Conservation (phyloP, 768 basidiomycete genomes). For the Mrakia gelida region DNA sequence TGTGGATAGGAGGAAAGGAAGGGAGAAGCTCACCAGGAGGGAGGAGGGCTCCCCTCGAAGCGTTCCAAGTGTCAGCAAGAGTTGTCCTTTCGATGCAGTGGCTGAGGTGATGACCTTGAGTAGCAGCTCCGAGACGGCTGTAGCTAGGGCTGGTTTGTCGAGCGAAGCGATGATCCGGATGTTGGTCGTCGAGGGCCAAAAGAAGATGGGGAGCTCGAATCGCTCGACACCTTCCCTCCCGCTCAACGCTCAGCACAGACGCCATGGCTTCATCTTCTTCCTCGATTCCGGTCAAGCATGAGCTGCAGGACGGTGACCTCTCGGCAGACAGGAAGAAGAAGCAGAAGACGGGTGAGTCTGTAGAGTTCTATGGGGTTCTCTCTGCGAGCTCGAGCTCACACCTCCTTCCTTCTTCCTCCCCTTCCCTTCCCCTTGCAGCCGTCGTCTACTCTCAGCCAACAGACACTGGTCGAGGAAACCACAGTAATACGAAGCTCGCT, state of each 20-base stretch:
- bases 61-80: no score
- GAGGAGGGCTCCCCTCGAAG: no score
- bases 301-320: background rate
- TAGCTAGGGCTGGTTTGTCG: no score
- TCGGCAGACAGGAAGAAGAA: background rate
- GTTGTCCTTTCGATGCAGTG: no score
- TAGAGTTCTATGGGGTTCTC: background rate
- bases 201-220: background rate
- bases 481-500: slow-evolving; percentile 81
- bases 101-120: no score
- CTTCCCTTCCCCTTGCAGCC: slow-evolving; percentile 48
- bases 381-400: background rate
- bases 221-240: background rate
- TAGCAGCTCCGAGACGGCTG: no score
- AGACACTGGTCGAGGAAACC: slow-evolving; percentile 72
- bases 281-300: background rate
- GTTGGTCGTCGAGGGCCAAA: no score
- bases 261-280: slow-evolving; percentile 3
- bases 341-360: background rate
- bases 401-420: background rate
- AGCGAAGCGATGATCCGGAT: no score
- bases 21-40: no score
- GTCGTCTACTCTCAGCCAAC: slow-evolving; percentile 81
- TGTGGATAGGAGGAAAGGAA: no score
- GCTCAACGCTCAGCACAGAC: background rate